Conservation (phyloP, 768 basidiomycete genomes). For the Russula dissimulans region DNA sequence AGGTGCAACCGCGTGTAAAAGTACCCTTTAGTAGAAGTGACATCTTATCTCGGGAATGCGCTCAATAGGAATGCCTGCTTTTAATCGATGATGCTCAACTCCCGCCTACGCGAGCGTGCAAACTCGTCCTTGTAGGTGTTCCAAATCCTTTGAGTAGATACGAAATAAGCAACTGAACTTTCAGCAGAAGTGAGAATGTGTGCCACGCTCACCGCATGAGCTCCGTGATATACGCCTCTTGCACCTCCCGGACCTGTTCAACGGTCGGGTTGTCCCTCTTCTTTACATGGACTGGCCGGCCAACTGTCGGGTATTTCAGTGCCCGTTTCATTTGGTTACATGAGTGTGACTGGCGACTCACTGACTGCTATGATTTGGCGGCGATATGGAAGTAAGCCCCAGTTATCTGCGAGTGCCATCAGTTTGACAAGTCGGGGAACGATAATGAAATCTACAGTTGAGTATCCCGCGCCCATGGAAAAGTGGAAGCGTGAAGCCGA, state of each 20-base stretch:
- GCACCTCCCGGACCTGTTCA: conserved; percentile 71
- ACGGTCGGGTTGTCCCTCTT: conserved; percentile 73
- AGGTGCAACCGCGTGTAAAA: neutral
- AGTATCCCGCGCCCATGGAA: conserved; percentile 94
- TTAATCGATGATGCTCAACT: conserved; percentile 71
- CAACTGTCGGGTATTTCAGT: conserved; percentile 46
- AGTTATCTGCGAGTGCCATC: conserved; percentile 56
- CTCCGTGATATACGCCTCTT: conserved; percentile 85
- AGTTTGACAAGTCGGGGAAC: neutral
- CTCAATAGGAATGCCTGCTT: no score
- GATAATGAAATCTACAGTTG: conserved; percentile 52
- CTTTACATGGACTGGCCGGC: conserved; percentile 74
- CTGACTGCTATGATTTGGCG: conserved; percentile 93
- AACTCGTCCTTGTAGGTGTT: conserved; percentile 92
- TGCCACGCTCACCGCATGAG: conserved; percentile 58
- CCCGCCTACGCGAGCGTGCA: conserved; percentile 69
- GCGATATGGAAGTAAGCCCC: conserved; percentile 93
- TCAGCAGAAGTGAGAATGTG: neutral
- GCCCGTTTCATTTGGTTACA: neutral
- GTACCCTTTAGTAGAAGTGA: neutral
- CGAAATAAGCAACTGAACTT: neutral
- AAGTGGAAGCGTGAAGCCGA: conserved; percentile 95
- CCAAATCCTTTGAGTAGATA: conserved; percentile 65
- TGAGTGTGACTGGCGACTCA: conserved; percentile 38
- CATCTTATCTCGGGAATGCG: neutral